Evolutionary conservation across 2,329 filamentous ascomycete genomes (phyloP).

Genomic region (Aspergillus latus): DNA sequence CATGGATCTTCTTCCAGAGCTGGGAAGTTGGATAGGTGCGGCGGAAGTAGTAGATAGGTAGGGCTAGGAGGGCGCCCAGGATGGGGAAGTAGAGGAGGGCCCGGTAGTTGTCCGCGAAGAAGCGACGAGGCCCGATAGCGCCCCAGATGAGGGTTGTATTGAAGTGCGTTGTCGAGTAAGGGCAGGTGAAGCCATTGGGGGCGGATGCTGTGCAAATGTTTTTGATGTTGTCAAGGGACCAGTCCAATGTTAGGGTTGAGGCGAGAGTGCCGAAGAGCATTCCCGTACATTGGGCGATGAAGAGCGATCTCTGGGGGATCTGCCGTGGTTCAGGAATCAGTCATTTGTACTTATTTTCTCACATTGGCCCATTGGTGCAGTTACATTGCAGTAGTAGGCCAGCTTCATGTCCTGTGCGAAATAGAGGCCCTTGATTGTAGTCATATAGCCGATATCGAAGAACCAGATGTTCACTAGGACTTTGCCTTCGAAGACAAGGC

Average conservation of each 20-base stretch:
- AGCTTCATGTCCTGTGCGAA: slow-evolving; percentile 33
- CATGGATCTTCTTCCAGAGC: slow-evolving; percentile 8
- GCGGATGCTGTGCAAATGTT: slow-evolving; percentile 53
- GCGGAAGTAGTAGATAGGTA: slow-evolving; percentile 54
- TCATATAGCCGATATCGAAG: slow-evolving; percentile 28
- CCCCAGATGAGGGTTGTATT: slow-evolving; percentile 70
- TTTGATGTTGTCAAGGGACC: slow-evolving; percentile 45
- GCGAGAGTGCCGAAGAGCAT: slow-evolving; percentile 48
- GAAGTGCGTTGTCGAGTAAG: slow-evolving; percentile 58
- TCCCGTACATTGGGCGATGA: slow-evolving; percentile 50
- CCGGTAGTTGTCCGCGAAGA: slow-evolving; percentile 63
- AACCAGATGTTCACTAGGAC: slow-evolving; percentile 35
- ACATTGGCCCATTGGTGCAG: slow-evolving; percentile 27
- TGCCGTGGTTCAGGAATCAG: too few relatives aligned
- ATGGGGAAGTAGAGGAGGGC: slow-evolving; percentile 68
- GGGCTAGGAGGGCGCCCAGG: slow-evolving; percentile 60
- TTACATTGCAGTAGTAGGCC: slow-evolving; percentile 26
- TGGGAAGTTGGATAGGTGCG: not conserved
- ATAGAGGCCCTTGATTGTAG: slow-evolving; percentile 28
- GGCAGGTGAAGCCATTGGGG: slow-evolving; percentile 59
- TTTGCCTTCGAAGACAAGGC: slow-evolving; percentile 32
- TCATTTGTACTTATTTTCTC: too few relatives aligned
- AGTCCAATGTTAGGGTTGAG: slow-evolving; percentile 47
- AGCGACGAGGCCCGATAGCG: slow-evolving; percentile 65
- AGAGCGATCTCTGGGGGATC: slow-evolving; percentile 47